Percentiles rank a stretch among this genome's conserved stretches.
phyloP scores from a whole-genome alignment of 148 eudicot species.

The Agrostemma githago region DNA sequence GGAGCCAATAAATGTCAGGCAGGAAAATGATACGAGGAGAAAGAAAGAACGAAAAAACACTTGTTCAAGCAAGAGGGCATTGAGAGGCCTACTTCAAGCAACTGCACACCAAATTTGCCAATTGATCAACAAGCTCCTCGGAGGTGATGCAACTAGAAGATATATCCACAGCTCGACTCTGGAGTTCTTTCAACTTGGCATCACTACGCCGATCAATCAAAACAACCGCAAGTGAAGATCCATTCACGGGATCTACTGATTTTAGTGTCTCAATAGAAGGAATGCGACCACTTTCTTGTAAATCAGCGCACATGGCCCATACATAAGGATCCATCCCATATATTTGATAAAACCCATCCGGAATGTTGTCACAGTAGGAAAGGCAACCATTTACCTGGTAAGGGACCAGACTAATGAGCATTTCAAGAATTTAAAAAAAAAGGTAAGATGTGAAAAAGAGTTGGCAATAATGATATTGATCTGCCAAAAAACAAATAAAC shows the following conservation, averaged over 20 bases:
- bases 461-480: neutral
- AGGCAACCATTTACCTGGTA: conserved; percentile 86
- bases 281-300: conserved; percentile 76
- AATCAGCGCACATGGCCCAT: conserved; percentile 79
- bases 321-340: conserved; percentile 93
- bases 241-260: conserved; percentile 52
- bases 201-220: conserved; percentile 69
- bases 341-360: conserved; percentile 88
- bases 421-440: neutral
- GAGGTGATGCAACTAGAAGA: conserved; percentile 49
- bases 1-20: conserved; percentile 28
- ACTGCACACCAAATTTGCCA: conserved; percentile 61
- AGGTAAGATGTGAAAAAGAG: neutral
- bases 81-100: conserved; percentile 72
- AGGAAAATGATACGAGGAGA: neutral
- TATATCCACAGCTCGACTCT: conserved; percentile 48
- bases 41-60: too few relatives aligned
- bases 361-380: conserved; percentile 81
- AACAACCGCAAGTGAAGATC: conserved; percentile 69
- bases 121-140: conserved; percentile 1
- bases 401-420: conserved; percentile 12
- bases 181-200: conserved; percentile 73
- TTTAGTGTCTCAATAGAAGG: conserved; percentile 83
- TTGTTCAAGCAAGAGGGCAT: neutral
- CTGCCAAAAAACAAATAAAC: neutral